Conservation (phyloP, 2,329 filamentous ascomycete species). For the Ceratocystis papillata region DNA sequence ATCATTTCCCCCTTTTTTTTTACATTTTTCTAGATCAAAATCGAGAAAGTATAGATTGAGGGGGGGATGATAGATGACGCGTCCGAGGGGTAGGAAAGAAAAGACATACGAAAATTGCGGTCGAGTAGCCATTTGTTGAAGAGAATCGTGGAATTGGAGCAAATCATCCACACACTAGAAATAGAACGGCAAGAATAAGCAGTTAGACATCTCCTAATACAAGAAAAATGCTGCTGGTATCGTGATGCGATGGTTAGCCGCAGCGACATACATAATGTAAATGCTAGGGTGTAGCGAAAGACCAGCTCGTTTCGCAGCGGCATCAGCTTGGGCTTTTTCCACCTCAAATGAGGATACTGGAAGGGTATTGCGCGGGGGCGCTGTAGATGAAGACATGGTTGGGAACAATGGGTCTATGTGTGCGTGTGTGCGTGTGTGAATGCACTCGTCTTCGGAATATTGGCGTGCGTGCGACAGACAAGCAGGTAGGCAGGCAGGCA, state of each 20-base stretch:
- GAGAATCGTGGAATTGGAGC: slow-evolving; percentile 74
- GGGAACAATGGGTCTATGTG: not conserved
- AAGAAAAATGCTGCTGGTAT: not conserved
- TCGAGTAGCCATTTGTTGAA: slow-evolving; percentile 89
- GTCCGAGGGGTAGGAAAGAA: not conserved
- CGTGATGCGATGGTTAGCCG: slow-evolving; percentile 3
- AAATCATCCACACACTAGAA: slow-evolving; percentile 61
- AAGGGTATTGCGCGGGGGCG: slow-evolving; percentile 23
- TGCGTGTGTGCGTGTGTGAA: too few species aligned
- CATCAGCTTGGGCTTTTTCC: slow-evolving; percentile 26
- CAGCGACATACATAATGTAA: slow-evolving; percentile 31
- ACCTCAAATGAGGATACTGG: slow-evolving; percentile 24
- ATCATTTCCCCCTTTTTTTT: not conserved
- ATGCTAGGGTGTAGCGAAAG: slow-evolving; percentile 27
- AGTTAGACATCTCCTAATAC: not conserved
- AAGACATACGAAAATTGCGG: slow-evolving; percentile 43
- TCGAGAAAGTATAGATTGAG: not conserved
- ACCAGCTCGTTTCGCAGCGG: slow-evolving; percentile 22
- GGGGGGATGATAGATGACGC: not conserved
- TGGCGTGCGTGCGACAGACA: too few species aligned
- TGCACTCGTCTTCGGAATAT: too few species aligned
- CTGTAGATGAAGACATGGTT: slow-evolving; percentile 24
- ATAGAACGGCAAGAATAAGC: not conserved
- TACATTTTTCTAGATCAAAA: not conserved
- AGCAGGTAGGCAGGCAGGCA: too few species aligned